Evolutionary conservation across 2,329 filamentous ascomycete species (phyloP).

Genomic region (Fusarium sp.): DNA sequence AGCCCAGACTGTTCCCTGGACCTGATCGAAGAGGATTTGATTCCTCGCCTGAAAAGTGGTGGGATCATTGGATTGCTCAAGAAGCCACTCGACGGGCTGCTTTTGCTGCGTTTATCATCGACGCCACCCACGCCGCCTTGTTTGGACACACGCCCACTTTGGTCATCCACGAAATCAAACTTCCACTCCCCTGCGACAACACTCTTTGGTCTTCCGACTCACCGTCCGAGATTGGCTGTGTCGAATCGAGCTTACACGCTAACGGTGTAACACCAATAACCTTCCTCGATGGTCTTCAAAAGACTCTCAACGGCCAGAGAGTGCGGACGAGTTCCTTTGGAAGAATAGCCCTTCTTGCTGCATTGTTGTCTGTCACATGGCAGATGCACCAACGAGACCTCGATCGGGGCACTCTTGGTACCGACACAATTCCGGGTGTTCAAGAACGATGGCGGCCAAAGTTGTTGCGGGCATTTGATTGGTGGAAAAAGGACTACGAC

Average conservation of each 20-base stretch:
- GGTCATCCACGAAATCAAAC: conserved; percentile 44
- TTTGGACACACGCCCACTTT: conserved; percentile 44
- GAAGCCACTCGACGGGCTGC: conserved; percentile 44
- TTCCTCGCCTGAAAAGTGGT: conserved; percentile 42
- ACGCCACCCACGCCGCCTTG: conserved; percentile 42
- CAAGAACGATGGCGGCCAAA: conserved; percentile 44
- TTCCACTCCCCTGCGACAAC: conserved; percentile 43
- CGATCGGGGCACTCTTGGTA: conserved; percentile 39
- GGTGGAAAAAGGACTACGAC: conserved; percentile 45
- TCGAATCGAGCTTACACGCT: conserved; percentile 43
- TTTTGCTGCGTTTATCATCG: conserved; percentile 42
- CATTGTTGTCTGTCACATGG: conserved; percentile 42
- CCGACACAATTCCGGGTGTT: conserved; percentile 40
- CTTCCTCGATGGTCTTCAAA: conserved; percentile 42
- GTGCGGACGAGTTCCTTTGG: conserved; percentile 43
- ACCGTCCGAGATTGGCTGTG: conserved; percentile 43
- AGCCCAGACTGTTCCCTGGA: conserved; percentile 16
- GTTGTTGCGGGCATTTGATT: conserved; percentile 40
- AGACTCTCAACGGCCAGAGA: conserved; percentile 41
- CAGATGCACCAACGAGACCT: conserved; percentile 44
- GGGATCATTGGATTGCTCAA: conserved; percentile 46
- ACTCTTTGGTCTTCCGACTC: conserved; percentile 44
- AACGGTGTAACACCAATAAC: conserved; percentile 43
- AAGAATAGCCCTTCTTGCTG: conserved; percentile 39
- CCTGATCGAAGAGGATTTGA: conserved; percentile 31